Base-by-base conservation (phyloP, 1,139 yeast genomes). In the Arxiozyma heterogenica region DNA sequence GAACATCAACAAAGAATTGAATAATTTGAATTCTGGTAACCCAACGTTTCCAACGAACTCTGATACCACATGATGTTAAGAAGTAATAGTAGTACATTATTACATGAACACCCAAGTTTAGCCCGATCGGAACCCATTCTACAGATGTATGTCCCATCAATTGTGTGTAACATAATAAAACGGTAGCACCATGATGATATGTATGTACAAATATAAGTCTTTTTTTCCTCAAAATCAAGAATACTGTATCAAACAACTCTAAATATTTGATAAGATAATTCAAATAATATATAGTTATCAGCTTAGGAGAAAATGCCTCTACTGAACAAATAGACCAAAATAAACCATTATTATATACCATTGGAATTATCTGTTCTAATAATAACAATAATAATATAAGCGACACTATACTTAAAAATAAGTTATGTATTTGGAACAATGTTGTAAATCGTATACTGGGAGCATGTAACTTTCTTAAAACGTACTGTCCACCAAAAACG, bases 41-140 rank as follows among this genome's bases (percentile, higher is more conserved):
- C 96, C 97, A 91, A 74, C 91, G 95, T 75, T 93, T 91, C 98
- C 98, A 91, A 96, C 98, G 90, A 55, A 93, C 97, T 64, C 91
- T 84, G 68, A 90, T 86, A 57, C 96, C 96, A 71, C 95, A 80
- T 20, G 97, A 89, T 61, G 93, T 81, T 66, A 91, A 77, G 80
- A 89, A 91, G 78, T 93, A 93, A 80, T 93, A 93, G 86, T 90
- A 93, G 81, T 93, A 93, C 98, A 93, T 93, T 62, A 93, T 84
- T 51, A 93, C 96, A 69, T 93, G 98, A 50, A 93, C 98, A 54
- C 83, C 86, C 73, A 93, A 78, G 77, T 93, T 93, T 68, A 93
- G 77, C 30, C 84, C 71, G 69, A 93, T 93, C 55, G 95, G 95
- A 51, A 93, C 96, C 96, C 98, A 93, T 61, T 90, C 90, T 59